Evolutionary conservation across 208 protist species (phyloP).

Genomic region (Strigomonas culicis): DNA sequence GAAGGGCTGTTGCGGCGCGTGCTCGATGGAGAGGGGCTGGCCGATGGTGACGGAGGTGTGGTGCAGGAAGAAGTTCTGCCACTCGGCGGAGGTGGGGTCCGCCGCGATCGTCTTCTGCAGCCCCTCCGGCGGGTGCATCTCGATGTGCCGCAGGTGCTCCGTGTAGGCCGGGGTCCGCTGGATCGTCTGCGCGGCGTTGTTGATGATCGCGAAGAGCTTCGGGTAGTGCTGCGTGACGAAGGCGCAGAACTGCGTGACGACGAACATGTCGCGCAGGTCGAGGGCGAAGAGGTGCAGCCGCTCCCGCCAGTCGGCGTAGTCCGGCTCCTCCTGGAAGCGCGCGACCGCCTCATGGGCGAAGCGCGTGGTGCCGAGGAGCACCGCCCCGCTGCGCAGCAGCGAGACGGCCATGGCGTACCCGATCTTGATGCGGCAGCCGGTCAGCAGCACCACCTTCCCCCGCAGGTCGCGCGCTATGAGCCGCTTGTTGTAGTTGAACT

Average conservation of each 20-base stretch:
- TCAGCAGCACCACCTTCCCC: constrained; percentile 92
- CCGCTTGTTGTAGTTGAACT: constrained; percentile 95
- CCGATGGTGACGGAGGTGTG: constrained; percentile 78
- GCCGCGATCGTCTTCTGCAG: constrained; percentile 47
- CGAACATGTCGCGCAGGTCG: constrained; percentile 92
- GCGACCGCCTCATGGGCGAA: constrained; percentile 88
- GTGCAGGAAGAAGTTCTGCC: constrained; percentile 75
- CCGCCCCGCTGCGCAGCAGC: constrained; percentile 79
- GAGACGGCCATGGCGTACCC: constrained; percentile 91
- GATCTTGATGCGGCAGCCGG: constrained; percentile 92
- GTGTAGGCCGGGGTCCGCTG: constrained; percentile 92
- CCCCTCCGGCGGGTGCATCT: constrained; percentile 38
- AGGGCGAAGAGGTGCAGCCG: constrained; percentile 93
- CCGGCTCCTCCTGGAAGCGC: constrained; percentile 78
- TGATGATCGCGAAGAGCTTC: constrained; percentile 93
- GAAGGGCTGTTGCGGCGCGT: constrained; percentile 47
- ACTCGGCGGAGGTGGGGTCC: constrained; percentile 47
- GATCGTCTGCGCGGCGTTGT: constrained; percentile 98
- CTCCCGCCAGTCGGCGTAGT: constrained; percentile 89
- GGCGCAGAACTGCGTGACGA: constrained; percentile 92
- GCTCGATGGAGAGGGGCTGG: constrained; percentile 58
- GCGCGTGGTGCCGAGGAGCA: constrained; percentile 86
- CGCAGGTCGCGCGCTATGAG: constrained; percentile 86
- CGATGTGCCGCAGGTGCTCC: constrained; percentile 66
- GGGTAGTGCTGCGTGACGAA: constrained; percentile 60